Conservation (phyloP, 2,329 filamentous ascomycete species). For the Aureobasidium sp. region DNA sequence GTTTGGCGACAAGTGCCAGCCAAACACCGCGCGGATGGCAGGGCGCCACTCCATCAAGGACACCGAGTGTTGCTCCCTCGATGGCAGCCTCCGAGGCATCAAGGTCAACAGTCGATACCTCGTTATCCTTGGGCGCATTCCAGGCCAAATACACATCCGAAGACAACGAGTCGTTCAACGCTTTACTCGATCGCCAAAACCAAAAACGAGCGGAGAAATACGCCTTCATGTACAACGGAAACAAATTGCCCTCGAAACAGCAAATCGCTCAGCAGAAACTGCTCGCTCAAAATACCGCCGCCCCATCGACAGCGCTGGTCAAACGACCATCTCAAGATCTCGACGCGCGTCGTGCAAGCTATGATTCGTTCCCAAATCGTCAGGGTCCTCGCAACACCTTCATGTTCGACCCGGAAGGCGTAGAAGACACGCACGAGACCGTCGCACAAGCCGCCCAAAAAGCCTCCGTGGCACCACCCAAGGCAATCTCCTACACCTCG, state of each 20-base stretch:
- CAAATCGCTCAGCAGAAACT: slow-evolving; percentile 63
- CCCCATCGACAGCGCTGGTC: slow-evolving; percentile 31
- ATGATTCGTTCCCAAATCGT: slow-evolving; percentile 63
- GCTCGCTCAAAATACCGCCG: slow-evolving; percentile 35
- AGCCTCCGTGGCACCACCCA: slow-evolving; percentile 66
- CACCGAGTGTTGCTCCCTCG: slow-evolving; percentile 42
- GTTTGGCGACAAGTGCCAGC: slow-evolving; percentile 23
- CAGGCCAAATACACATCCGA: slow-evolving; percentile 94
- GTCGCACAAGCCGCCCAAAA: slow-evolving; percentile 61
- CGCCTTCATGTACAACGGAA: slow-evolving; percentile 80
- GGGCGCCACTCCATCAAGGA: slow-evolving; percentile 60
- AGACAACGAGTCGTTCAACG: slow-evolving; percentile 96
- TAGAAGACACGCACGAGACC: slow-evolving; percentile 52
- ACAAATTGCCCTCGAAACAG: slow-evolving; percentile 65
- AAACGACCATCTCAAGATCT: slow-evolving; percentile 51
- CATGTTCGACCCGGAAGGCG: slow-evolving; percentile 72
- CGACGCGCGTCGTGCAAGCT: slow-evolving; percentile 65
- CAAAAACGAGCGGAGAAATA: slow-evolving; percentile 76
- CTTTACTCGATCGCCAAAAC: slow-evolving; percentile 84
- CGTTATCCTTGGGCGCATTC: slow-evolving; percentile 76
- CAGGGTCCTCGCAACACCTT: slow-evolving; percentile 66
- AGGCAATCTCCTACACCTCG: slow-evolving; percentile 71
- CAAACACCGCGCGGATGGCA: slow-evolving; percentile 57
- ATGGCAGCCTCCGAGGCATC: slow-evolving; percentile 33
- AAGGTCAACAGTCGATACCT: slow-evolving; percentile 53